Base-by-base conservation (phyloP, 177 flowering plant genomes). In the Vitis hybrid region DNA sequence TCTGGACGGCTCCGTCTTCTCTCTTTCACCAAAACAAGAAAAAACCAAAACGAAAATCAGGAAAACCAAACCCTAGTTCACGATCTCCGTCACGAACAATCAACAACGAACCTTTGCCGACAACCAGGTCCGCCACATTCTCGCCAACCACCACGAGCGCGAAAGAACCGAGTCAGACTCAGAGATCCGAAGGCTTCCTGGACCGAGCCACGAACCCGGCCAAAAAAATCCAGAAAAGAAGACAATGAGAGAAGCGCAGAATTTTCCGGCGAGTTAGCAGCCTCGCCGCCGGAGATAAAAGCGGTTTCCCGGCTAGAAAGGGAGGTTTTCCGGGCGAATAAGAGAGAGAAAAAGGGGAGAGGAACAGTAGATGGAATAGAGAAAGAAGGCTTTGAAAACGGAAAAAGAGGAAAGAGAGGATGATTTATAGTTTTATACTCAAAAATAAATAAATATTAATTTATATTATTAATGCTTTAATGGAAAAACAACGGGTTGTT, bases 371-470 rank as follows among this genome's bases (percentile, higher is more conserved):
- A 68, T 60, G 60, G 56, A 35, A 27, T 40, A 40, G 46, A 40
- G 72, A 51, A 9, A 32, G 32, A 67, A 40, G 46, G 56, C 60
- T 72, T 66, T 63, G 78, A 73, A 84, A 86, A 77, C 77, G 75
- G 74, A 66, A 79, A 88, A 80, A 81, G 71, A 58, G 24, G 56
- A 30, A 11, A 49, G 65, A 74, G 68, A 46, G 70, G 74, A 74
- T 80, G 72, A 85, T 81, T 81, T 84, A 82, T 83, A 87, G 79
- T 78, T 85, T 84, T 79, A 68, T 71, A 70, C 49, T 49, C 5
- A 30, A 46, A 32, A 50, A 49, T n/a, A 67, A 24, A 61, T 11
- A 61, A 40, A 59, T 18, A 60, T 40, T 56, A 48, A 32, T 60
- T 60, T 66, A 24, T 51, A 49, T 0, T 32, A 62, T 56, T 67